Evolutionary conservation across 257 asterid species (phyloP), one percentile per base, ranked within the genome.

Genomic region (Lycium barbarum): DNA sequence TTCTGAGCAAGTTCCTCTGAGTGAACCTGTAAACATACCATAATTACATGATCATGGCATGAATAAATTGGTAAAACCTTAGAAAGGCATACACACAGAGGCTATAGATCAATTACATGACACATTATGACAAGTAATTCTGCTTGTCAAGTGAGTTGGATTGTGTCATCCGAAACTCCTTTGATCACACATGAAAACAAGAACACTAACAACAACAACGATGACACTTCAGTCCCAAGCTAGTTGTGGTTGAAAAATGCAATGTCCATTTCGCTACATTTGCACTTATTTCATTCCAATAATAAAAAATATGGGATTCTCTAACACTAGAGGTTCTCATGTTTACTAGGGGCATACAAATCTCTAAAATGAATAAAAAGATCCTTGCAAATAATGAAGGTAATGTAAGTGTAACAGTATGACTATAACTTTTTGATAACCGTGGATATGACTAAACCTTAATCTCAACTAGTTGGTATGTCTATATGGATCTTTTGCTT

Each of bases 1-100:
- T 82, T 84, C 98, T 91, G 85, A 95, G 90, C 81, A 95, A 26
- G 89, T 95, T 95, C 88, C 91, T 87, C 88, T 90, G 94, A 11
- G 98, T 93, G 89, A 95, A 95, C 89, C 98, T 95, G 86, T 83
- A 83, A 79, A 84, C 38, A 82, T 22, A 63, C 68, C 26, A 87
- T 76, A 76, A 51, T 76, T 14, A 76, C 8, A 65, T 47, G 33
- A 26, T 26, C 33, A 26, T 26, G 33, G 33, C 0, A 26, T 26
- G 33, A 26, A 26, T 1, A 26, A 26, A 26, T 26, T 26, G 33
- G 33, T 26, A 26, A 26, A 26, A 26, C 33, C 33, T 26, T 26
- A 26, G 33, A 26, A 26, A 26, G 33, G 33, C 33, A 26, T 26
- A 26, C 33, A 26, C 33, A 26, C 33, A 26, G 33, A 26, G 33